phyloP scores from a whole-genome alignment of 2,329 filamentous ascomycete species.

The Curvularia sp. region DNA sequence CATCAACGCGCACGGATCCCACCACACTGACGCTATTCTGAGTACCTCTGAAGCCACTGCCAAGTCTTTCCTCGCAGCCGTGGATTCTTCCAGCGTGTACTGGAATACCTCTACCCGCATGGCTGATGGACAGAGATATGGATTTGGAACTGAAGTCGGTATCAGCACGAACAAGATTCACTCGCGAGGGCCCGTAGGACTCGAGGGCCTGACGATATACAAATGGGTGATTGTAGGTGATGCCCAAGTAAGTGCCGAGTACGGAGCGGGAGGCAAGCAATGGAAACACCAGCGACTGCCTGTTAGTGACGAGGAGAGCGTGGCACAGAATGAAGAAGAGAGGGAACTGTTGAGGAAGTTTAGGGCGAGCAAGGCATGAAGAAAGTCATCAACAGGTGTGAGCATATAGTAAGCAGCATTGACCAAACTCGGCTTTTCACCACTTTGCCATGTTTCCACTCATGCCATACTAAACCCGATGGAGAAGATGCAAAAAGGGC shows the following conservation, averaged over 20 bases:
- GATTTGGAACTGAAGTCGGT: constrained; percentile 96
- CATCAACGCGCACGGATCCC: constrained; percentile 90
- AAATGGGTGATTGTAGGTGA: constrained; percentile 89
- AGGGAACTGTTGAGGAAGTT: constrained; percentile 44
- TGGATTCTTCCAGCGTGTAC: constrained; percentile 92
- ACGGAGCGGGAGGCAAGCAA: constrained; percentile 64
- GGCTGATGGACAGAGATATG: constrained; percentile 95
- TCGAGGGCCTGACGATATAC: constrained; percentile 96
- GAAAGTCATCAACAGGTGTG: background rate
- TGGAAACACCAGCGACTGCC: constrained; percentile 65
- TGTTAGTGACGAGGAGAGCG: constrained; percentile 37
- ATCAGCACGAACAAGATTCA: constrained; percentile 99
- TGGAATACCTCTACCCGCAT: constrained; percentile 97
- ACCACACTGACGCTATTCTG: constrained; percentile 92
- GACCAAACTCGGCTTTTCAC: background rate
- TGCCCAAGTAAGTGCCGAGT: constrained; percentile 82
- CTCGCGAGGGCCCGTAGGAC: constrained; percentile 86
- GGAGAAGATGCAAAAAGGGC: background rate
- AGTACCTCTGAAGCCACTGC: constrained; percentile 73
- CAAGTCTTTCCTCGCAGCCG: constrained; percentile 80
- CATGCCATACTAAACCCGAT: background rate
- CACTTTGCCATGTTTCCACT: background rate
- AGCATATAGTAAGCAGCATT: background rate
- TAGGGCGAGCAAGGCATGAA: constrained; percentile 29
- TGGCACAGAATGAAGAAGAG: constrained; percentile 45